Evolutionary conservation across 495 filamentous ascomycete genomes (phyloP), one percentile per base, ranked within the genome.

Genomic region (Polyplosphaeria fusca): DNA sequence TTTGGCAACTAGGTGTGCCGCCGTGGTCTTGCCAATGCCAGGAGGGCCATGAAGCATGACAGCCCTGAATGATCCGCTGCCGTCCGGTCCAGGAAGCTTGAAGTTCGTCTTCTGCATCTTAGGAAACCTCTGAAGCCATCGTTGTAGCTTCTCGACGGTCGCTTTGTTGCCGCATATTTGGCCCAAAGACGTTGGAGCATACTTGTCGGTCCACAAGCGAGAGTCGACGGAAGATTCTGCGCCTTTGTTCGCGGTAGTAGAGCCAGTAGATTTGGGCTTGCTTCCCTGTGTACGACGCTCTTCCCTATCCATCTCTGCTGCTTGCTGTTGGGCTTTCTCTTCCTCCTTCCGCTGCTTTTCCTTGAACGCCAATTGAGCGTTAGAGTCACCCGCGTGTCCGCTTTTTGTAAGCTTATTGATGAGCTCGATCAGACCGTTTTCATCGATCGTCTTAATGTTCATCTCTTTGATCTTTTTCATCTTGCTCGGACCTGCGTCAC

Each of bases 121-220:
- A 27, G 80, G 82, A 85, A 93, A 99, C 58, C 83, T 83, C 27
- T 79, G 80, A 19, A 99, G 78, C 91, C 94, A 99, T 28, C 60
- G 76, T 67, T 93, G 87, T 16, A 97, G 80, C 68, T 85, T 94
- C 65, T 97, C 93, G 2, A 99, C 92, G 30, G 83, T 79, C 14
- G 72, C 77, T 67, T 97, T 99, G 72, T 99, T 99, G 54, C 93
- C 93, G 68, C 92, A 97, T 46, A 99, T 95, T 69, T 96, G 91
- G 49, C 70, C 86, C 32, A 88, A 77, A 32, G 83, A 77, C 0
- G 84, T 86, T 3, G 93, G 93, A 0, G 93, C 92, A 73, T 99
- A 97, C 65, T 96, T 96, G 24, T 85, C 86, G 5, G 94, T 97
- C 93, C 93, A 97, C 4, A 99, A 78, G 41, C 89, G 83, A 55